Evolutionary conservation across 306 rosid genomes (phyloP).

Genomic region (Sphenostylis stenocarpa): DNA sequence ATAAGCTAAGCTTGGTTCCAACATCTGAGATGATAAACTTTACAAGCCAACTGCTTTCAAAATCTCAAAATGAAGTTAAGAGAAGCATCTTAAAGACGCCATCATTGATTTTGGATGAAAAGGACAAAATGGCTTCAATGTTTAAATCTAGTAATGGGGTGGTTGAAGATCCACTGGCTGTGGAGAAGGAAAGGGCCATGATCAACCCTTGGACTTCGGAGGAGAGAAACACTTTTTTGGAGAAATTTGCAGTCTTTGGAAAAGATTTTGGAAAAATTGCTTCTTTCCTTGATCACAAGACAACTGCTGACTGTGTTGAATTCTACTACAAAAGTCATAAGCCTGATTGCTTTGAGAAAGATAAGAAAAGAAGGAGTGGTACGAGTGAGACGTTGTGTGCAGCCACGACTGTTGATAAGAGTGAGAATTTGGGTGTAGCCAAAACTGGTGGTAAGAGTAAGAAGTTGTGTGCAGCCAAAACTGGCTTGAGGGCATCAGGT

Average conservation of each 20-base stretch:
- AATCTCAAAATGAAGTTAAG: slow-evolving; percentile 49
- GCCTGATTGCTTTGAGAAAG: slow-evolving; percentile 61
- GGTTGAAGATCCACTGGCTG: slow-evolving; percentile 80
- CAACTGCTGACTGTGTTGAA: slow-evolving; percentile 88
- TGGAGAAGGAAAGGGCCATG: slow-evolving; percentile 75
- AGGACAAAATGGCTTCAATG: slow-evolving; percentile 59
- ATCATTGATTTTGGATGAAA: slow-evolving; percentile 67
- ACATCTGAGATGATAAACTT: slow-evolving; percentile 53
- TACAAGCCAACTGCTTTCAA: slow-evolving; percentile 62
- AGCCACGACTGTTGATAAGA: slow-evolving; percentile 30
- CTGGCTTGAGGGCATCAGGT: slow-evolving; percentile 49
- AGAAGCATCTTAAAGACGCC: slow-evolving; percentile 80
- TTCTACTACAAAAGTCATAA: slow-evolving; percentile 88
- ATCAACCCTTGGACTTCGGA: slow-evolving; percentile 87
- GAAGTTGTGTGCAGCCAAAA: slow-evolving; percentile 36
- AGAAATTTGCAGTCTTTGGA: slow-evolving; percentile 61
- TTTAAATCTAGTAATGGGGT: slow-evolving; percentile 72
- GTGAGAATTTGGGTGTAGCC: slow-evolving; percentile 33
- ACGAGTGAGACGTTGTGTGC: slow-evolving; percentile 45
- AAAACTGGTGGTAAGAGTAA: slow-evolving; percentile 50
- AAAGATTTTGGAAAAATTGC: slow-evolving; percentile 83
- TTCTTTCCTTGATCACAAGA: slow-evolving; percentile 76
- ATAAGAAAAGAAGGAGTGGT: slow-evolving; percentile 47
- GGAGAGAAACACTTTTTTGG: slow-evolving; percentile 62
- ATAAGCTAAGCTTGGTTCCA: slow-evolving; percentile 51